Evolutionary conservation across 306 rosid species (phyloP).

Genomic region (Morella rubra): DNA sequence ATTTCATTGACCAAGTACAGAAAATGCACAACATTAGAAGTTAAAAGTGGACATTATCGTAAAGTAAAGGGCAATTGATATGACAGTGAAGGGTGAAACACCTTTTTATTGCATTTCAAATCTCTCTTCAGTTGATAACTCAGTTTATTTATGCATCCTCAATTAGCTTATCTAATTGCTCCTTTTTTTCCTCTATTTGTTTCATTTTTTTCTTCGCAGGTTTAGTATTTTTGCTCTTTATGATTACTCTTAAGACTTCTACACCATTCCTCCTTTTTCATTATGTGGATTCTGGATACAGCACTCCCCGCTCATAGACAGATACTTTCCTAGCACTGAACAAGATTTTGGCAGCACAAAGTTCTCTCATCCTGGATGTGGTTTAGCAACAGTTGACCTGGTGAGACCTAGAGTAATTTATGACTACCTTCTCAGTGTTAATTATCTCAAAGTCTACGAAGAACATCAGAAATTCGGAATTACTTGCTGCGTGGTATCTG

Average conservation of each 20-base stretch:
- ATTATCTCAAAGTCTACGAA: constrained; percentile 40
- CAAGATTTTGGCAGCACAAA: constrained; percentile 27
- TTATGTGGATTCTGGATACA: constrained; percentile 32
- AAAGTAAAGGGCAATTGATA: neutral
- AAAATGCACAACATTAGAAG: neutral
- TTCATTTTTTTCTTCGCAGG: constrained; percentile 39
- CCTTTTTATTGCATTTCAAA: neutral
- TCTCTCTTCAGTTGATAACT: neutral
- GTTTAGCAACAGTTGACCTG: constrained; percentile 15
- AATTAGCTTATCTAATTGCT: neutral
- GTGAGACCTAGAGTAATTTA: constrained; percentile 40
- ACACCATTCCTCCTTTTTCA: constrained; percentile 24
- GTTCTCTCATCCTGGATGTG: constrained; percentile 30
- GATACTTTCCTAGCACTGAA: constrained; percentile 25
- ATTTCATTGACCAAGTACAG: neutral
- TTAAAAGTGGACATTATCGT: neutral
- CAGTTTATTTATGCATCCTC: neutral
- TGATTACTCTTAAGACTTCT: constrained; percentile 40
- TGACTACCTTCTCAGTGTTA: constrained; percentile 33
- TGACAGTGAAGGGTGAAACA: neutral
- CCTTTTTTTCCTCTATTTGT: constrained; percentile 10
- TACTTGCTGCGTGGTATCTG: constrained; percentile 28
- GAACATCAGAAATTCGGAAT: constrained; percentile 43
- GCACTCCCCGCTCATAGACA: constrained; percentile 27
- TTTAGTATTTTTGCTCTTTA: constrained; percentile 38